Base-by-base conservation (phyloP, 1,139 yeast species). In the Neolecta irregularis region DNA sequence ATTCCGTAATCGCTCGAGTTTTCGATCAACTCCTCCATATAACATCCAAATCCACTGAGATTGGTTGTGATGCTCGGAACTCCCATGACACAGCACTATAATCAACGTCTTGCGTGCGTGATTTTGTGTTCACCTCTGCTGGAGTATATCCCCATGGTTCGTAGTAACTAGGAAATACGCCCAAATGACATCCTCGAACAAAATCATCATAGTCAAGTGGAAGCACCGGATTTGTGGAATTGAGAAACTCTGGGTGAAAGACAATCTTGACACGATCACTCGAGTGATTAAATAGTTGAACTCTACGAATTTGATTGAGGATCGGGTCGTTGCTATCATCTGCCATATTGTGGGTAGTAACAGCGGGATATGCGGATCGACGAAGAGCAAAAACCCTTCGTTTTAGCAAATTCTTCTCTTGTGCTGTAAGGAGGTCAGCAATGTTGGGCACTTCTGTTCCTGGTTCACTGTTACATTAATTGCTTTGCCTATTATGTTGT, bases 101-200 rank as follows among this genome's bases (percentile, higher is more conserved):
- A n/a, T n/a, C n/a, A n/a, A n/a, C n/a, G n/a, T n/a, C n/a, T n/a
- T n/a, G n/a, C n/a, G n/a, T n/a, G n/a, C n/a, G n/a, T n/a, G n/a
- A n/a, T n/a, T n/a, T n/a, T n/a, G n/a, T n/a, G n/a, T n/a, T 88
- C 64, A 98, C 88, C 56, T 88, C 98, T 7, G 96, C 96, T 7
- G 98, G 98, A 4, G 98, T 88, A 58, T 88, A 88, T 24, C 98
- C 98, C 98, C 98, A 88, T 5, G 98, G 98, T 59, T 88, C 98
- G 53, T 88, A 88, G 60, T 88, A 88, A 0, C 95, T 81, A 35
- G 98, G 98, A 74, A 88, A 88, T 35, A 88, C 93, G 55, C 98
- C 98, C 61, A 88, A 64, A 58, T 88, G 96, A 57, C 96, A 85
- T 43, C 98, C 98, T 50, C 98, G 72, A 25, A 88, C 98, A 58